Percentiles rank a stretch among this genome's conserved stretches.
Conservation (phyloP, 2,329 filamentous ascomycete genomes). For the Tricladium varicosporioides region DNA sequence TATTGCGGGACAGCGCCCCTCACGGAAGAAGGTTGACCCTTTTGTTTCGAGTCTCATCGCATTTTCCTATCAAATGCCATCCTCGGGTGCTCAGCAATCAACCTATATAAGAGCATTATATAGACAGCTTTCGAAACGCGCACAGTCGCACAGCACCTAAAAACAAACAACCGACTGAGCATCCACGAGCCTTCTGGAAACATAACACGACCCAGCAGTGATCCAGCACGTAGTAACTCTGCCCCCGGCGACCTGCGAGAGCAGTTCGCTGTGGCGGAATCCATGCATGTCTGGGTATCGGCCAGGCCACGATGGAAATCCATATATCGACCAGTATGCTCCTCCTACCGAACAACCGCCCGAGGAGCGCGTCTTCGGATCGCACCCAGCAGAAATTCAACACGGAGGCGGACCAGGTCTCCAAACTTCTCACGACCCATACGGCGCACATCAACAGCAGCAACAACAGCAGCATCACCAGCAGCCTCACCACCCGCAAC, state of each 20-base stretch:
- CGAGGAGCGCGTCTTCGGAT: constrained; percentile 63
- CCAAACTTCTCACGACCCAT: constrained; percentile 28
- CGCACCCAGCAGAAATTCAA: constrained; percentile 38
- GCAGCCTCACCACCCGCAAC: constrained; percentile 36
- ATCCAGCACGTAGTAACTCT: constrained; percentile 40
- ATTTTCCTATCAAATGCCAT: constrained; percentile 28
- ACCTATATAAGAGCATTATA: constrained; percentile 33
- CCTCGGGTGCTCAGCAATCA: constrained; percentile 26
- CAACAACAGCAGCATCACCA: constrained; percentile 49
- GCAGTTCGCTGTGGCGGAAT: constrained; percentile 75
- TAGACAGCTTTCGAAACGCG: constrained; percentile 30
- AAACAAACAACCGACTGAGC: constrained; percentile 30
- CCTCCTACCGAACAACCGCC: constrained; percentile 64
- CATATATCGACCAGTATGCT: constrained; percentile 69
- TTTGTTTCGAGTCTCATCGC: constrained; percentile 29
- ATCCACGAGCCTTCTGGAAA: constrained; percentile 28
- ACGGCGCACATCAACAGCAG: constrained; percentile 48
- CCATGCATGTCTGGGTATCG: constrained; percentile 64
- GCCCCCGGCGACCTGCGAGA: constrained; percentile 67
- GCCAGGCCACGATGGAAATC: constrained; percentile 52
- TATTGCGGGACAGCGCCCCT: constrained; percentile 28
- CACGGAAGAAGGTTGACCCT: constrained; percentile 28
- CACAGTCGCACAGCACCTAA: constrained; percentile 27
- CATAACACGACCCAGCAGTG: constrained; percentile 31
- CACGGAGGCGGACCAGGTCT: constrained; percentile 33